phyloP scores from a whole-genome alignment of 768 basidiomycete genomes.

The Vararia minispora region DNA sequence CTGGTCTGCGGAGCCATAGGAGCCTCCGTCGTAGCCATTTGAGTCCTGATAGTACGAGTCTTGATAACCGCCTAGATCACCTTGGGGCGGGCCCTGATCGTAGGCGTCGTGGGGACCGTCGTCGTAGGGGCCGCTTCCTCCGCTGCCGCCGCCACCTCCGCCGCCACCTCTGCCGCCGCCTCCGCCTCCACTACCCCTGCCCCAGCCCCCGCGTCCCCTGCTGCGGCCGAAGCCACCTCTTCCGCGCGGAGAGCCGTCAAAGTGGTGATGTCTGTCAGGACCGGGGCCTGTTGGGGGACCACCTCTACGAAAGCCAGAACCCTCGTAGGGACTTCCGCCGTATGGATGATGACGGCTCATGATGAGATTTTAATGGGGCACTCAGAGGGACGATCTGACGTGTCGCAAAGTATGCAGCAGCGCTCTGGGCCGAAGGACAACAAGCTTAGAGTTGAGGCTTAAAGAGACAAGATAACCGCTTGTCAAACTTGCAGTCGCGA shows the following conservation, averaged over 20 bases:
- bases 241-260: conserved; percentile 41
- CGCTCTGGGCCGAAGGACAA: no score
- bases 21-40: conserved; percentile 42
- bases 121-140: conserved; percentile 29
- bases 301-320: conserved; percentile 13
- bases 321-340: conserved; percentile 30
- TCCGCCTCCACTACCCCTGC: conserved; percentile 49
- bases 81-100: conserved; percentile 56
- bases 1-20: conserved; percentile 35
- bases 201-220: conserved; percentile 49
- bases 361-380: no score
- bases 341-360: conserved; percentile 94
- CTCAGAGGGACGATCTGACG: no score
- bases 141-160: conserved; percentile 24
- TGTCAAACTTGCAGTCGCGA: conserved; percentile 8
- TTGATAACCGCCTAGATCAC: conserved; percentile 56
- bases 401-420: no score
- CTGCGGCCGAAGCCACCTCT: conserved; percentile 70
- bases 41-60: conserved; percentile 63
- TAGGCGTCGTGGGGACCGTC: conserved; percentile 39
- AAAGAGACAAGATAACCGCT: neutral
- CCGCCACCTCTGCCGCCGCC: conserved; percentile 46
- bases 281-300: conserved; percentile 14
- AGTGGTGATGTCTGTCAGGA: conserved; percentile 16
- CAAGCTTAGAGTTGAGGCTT: conserved; percentile 1